Percentiles rank a stretch among this genome's conserved stretches.
Conservation (phyloP, 805 yeast genomes). For the Yamadazyma tumulicola region DNA sequence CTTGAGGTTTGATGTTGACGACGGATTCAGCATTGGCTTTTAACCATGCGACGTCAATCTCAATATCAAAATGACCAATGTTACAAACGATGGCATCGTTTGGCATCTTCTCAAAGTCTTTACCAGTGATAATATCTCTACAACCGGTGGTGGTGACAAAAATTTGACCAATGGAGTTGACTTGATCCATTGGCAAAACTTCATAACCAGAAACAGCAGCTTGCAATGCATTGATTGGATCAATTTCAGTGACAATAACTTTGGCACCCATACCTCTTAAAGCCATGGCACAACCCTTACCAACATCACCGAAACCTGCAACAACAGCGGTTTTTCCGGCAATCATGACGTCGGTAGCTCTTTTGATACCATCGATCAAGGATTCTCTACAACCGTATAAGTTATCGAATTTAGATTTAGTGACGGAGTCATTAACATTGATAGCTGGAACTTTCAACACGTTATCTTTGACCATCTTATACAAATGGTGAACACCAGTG, state of each 20-base stretch:
- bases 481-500: conserved; percentile 99
- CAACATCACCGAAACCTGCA: conserved; percentile 99
- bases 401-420: conserved; percentile 99
- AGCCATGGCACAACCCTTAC: conserved; percentile 99
- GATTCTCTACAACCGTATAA: conserved; percentile 99
- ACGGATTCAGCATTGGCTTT: conserved; percentile 89
- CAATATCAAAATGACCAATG: conserved; percentile 99
- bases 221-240: conserved; percentile 98
- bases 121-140: conserved; percentile 92
- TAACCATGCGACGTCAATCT: conserved; percentile 98
- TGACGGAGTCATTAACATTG: conserved; percentile 97
- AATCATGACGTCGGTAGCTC: conserved; percentile 99
- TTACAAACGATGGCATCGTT: conserved; percentile 99
- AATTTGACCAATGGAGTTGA: conserved; percentile 89
- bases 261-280: conserved; percentile 99
- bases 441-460: conserved; percentile 96
- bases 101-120: conserved; percentile 90
- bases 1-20: conserved; percentile 98
- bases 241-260: conserved; percentile 94
- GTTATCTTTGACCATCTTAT: conserved; percentile 89
- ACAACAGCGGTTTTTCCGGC: conserved; percentile 99
- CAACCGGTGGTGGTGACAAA: conserved; percentile 99
- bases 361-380: conserved; percentile 96
- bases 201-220: conserved; percentile 99
- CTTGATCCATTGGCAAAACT: conserved; percentile 93